These are phyloP conservation scores for Candida jianshihensis DNA, from an alignment of 805 yeast species.

Conservation along the genomic window DNA sequence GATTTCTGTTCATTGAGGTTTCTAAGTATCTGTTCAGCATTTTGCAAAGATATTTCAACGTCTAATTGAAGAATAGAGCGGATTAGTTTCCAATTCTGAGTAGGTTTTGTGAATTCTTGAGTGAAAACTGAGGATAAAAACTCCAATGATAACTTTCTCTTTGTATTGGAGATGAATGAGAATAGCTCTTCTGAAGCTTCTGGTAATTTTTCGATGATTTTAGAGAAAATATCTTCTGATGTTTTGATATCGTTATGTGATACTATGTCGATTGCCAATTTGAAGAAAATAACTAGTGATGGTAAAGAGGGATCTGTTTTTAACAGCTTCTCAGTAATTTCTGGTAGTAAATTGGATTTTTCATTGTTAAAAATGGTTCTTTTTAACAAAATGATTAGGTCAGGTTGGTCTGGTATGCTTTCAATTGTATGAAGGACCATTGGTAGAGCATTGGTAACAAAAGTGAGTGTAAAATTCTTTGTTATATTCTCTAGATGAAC, in stretches of 20 bases:
- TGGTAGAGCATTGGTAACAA: conserved; percentile 16
- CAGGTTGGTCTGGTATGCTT: neutral
- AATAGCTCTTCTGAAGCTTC: conserved; percentile 37
- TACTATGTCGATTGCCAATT: conserved; percentile 24
- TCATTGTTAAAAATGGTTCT: conserved; percentile 25
- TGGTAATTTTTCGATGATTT: conserved; percentile 33
- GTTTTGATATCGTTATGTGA: conserved; percentile 25
- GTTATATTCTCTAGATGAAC: conserved; percentile 12
- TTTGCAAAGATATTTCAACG: conserved; percentile 48
- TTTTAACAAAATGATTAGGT: conserved; percentile 16
- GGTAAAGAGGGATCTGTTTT: conserved; percentile 13
- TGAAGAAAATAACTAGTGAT: conserved; percentile 25
- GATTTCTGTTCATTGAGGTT: conserved; percentile 6
- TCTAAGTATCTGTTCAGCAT: conserved; percentile 28
- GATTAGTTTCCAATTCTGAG: conserved; percentile 42
- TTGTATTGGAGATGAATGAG: conserved; percentile 38
- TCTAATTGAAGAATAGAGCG: conserved; percentile 44
- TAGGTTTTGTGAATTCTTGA: conserved; percentile 41
- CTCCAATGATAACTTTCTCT: conserved; percentile 45
- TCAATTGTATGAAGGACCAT: conserved; percentile 6
- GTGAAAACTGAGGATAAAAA: conserved; percentile 39
- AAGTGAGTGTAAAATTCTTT: conserved; percentile 11
- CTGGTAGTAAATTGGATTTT: conserved; percentile 17
- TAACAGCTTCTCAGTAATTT: conserved; percentile 27
- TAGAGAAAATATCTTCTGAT: conserved; percentile 43